Evolutionary conservation across 129 eudicot genomes (phyloP).

Genomic region (Centaurea solstitialis): DNA sequence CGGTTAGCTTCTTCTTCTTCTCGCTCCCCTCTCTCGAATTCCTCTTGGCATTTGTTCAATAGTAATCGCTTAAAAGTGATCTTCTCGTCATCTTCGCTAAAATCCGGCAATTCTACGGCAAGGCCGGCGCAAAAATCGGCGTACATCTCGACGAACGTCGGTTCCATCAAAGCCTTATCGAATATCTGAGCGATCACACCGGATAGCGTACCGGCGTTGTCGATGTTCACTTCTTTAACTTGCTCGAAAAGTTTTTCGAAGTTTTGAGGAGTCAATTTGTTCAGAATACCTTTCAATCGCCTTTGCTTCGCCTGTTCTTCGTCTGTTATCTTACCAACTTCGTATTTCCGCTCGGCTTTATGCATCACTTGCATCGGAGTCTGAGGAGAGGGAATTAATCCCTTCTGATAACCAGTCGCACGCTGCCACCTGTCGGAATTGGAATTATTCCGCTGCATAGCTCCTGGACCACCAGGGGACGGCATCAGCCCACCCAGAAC

Average conservation of each 20-base stretch:
- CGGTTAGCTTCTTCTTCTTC: slow-evolving; percentile 86
- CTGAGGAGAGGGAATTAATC: slow-evolving; percentile 80
- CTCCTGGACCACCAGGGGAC: slow-evolving; percentile 56
- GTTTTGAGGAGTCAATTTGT: slow-evolving; percentile 93
- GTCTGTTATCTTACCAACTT: slow-evolving; percentile 77
- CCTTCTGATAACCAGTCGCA: slow-evolving; percentile 59
- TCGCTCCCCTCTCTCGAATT: slow-evolving; percentile 88
- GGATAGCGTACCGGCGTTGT: slow-evolving; percentile 58
- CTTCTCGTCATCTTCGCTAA: slow-evolving; percentile 66
- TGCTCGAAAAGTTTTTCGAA: slow-evolving; percentile 93
- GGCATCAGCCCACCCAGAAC: slow-evolving; percentile 73
- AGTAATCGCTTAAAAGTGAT: slow-evolving; percentile 82
- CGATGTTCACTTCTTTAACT: slow-evolving; percentile 82
- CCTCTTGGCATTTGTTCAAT: slow-evolving; percentile 88
- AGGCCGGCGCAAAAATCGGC: slow-evolving; percentile 79
- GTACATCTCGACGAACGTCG: slow-evolving; percentile 96
- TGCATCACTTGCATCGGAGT: slow-evolving; percentile 70
- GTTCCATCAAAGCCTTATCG: slow-evolving; percentile 91
- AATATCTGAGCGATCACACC: slow-evolving; percentile 81
- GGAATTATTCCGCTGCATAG: slow-evolving; percentile 53
- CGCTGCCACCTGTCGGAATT: slow-evolving; percentile 91
- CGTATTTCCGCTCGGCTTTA: slow-evolving; percentile 84
- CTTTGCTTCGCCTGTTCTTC: slow-evolving; percentile 90
- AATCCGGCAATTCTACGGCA: slow-evolving; percentile 77
- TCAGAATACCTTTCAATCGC: slow-evolving; percentile 67